A percentile compares a stretch with the other conserved stretches of the same genome.
Conservation (phyloP, 805 yeast genomes). For the Candida hungchunana region DNA sequence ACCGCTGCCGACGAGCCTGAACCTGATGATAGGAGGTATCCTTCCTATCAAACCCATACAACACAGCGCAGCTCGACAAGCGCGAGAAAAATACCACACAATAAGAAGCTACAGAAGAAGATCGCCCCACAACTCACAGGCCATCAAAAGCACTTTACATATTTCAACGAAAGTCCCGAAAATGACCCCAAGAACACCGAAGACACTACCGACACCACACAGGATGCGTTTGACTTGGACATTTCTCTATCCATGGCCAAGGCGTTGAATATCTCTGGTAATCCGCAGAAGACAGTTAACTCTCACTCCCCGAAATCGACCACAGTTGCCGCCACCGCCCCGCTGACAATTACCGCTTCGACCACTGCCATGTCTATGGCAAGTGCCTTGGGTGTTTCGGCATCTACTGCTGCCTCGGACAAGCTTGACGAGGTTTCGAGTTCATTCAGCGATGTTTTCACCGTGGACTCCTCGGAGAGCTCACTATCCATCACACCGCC, state of each 20-base stretch:
- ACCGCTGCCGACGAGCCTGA: constrained; percentile 36
- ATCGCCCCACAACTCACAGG: constrained; percentile 7
- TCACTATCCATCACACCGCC: constrained; percentile 26
- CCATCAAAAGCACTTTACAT: constrained; percentile 15
- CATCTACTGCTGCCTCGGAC: constrained; percentile 2
- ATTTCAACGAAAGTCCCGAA: too few species aligned
- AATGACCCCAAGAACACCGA: constrained; percentile 6
- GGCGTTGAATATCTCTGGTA: constrained; percentile 23
- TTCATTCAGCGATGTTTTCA: constrained; percentile 28
- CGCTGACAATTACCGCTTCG: constrained; percentile 1
- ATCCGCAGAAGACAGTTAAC: background rate
- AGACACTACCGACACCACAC: constrained; percentile 11
- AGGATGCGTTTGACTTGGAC: constrained; percentile 28
- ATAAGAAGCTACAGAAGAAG: constrained; percentile 20
- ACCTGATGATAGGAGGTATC: constrained; percentile 45
- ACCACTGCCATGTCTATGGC: constrained; percentile 3
- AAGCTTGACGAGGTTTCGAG: constrained; percentile 22
- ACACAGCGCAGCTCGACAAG: constrained; percentile 15
- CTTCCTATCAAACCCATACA: constrained; percentile 31
- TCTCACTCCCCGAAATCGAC: too few species aligned
- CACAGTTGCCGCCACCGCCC: too few species aligned
- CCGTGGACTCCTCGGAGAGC: constrained; percentile 21
- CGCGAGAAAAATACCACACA: constrained; percentile 20
- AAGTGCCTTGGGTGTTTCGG: background rate
- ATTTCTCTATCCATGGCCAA: constrained; percentile 32